These are phyloP conservation scores for Sugiyamaella marilandica DNA, from an alignment of 805 yeast species.

Conservation along the genomic window DNA sequence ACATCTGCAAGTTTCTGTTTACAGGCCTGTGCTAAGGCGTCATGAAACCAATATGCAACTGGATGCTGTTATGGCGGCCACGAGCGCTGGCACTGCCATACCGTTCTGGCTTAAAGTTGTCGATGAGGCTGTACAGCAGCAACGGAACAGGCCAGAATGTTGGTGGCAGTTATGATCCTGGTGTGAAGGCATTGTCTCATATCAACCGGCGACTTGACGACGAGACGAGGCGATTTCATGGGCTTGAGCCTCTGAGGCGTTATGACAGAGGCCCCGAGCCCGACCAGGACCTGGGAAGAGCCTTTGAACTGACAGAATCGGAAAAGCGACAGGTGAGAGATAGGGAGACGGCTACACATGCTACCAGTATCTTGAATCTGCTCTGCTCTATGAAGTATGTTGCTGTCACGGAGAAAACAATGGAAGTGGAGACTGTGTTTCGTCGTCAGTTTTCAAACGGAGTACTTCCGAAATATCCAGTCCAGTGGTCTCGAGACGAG, in stretches of 20 bases:
- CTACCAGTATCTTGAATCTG: background rate
- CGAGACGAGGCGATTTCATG: conserved; percentile 3
- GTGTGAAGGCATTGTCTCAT: background rate
- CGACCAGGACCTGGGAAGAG: background rate
- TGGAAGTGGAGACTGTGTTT: background rate
- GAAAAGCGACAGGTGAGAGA: background rate
- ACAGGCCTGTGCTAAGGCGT: too few relatives aligned
- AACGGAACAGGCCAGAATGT: too few relatives aligned
- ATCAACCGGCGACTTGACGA: conserved; percentile 6
- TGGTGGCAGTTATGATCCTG: too few relatives aligned
- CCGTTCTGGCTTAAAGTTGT: too few relatives aligned
- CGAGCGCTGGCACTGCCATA: too few relatives aligned
- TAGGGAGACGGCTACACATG: background rate
- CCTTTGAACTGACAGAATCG: background rate
- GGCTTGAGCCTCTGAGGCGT: conserved; percentile 1
- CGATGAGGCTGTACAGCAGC: too few relatives aligned
- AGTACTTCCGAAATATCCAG: conserved; percentile 6
- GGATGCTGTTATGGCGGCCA: too few relatives aligned
- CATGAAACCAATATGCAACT: too few relatives aligned
- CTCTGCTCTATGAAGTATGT: background rate
- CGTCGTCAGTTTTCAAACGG: background rate
- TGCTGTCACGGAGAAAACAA: background rate
- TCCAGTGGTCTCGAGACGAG: conserved; percentile 6
- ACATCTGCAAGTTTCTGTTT: too few relatives aligned
- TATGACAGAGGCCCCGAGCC: background rate